Evolutionary conservation across 75 land plant species (phyloP), one percentile per base, ranked within the genome.

Genomic region (Chamaecyparis obtusa): DNA sequence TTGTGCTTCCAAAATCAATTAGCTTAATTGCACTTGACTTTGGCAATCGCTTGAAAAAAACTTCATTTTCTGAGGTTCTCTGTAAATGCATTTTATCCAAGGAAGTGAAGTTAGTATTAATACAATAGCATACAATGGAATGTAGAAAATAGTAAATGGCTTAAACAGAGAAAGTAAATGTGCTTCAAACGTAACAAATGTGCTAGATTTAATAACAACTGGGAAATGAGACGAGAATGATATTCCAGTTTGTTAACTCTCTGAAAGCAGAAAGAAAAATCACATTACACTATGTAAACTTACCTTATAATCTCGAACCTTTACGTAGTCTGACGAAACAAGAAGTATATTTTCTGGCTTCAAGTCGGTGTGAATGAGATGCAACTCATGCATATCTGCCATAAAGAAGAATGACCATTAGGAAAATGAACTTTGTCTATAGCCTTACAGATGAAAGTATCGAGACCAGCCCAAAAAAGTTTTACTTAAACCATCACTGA

Each of bases 1-100:
- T 93, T 41, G 99, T 92, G 84, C 99, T 97, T 82, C 99, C 99
- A 95, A 97, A 97, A 90, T 97, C 99, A 87, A 96, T 97, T 87
- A 96, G 89, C 94, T 96, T 97, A 85, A 97, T 97, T 76, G 93
- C 97, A 90, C 97, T 97, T 57, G 96, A 93, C 91, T 91, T 96
- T 86, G 99, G 99, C 86, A 95, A 90, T 67, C 87, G 81, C 84
- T 85, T 88, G 80, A 88, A 93, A 43, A 90, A 85, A 79, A 83
- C 91, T 43, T 93, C 95, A 88, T 87, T 91, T 64, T 91, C 86
- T 84, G 94, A 91, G 86, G 85, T 80, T 91, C 88, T 92, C 95
- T 90, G 88, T 87, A 84, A 19, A 83, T 24, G 10, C 36, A 83
- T 21, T 48, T 46, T 30, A 83, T 24, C 56, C 36, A 78, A 32